Evolutionary conservation across 192 early-diverging fungal species (phyloP).

Genomic region (Piromyces sp.): DNA sequence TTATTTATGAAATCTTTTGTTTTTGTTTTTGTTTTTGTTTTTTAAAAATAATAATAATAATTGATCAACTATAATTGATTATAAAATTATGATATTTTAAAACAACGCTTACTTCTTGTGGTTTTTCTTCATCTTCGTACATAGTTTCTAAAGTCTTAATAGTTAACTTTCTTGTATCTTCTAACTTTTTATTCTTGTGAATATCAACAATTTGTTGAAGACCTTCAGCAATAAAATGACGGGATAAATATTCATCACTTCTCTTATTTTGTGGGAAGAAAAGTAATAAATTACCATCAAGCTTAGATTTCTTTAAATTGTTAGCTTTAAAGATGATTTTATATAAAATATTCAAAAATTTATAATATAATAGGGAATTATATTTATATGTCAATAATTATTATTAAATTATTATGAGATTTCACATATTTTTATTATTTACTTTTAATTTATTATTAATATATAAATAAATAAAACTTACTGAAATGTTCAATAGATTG

Average conservation of each 20-base stretch:
- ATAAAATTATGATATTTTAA: no score
- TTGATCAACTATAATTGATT: no score
- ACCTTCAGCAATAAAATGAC: conserved; percentile 84
- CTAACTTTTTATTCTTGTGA: conserved; percentile 53
- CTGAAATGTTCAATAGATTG: conserved; percentile 57
- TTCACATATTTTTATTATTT: no score
- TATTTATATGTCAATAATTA: no score
- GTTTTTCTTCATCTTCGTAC: conserved; percentile 32
- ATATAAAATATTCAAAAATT: no score
- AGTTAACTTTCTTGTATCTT: conserved; percentile 44
- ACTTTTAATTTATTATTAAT: no score
- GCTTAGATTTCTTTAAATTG: conserved; percentile 44
- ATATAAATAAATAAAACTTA: no score
- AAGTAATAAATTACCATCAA: conserved; percentile 59
- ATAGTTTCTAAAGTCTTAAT: conserved; percentile 37
- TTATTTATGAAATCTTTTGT: no score
- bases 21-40: no score
- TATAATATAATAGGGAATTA: no score
- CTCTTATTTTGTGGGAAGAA: conserved; percentile 88
- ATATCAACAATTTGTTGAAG: conserved; percentile 74
- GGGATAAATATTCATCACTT: conserved; percentile 66
- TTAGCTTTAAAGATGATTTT: conserved; percentile 15
- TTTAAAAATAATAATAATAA: no score
- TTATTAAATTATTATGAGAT: no score
- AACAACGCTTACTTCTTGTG: conserved; percentile 28